Percentiles rank a stretch among this genome's conserved stretches.
Conservation (phyloP, 2,329 filamentous ascomycete species). For the Aspergillaceae sp. region DNA sequence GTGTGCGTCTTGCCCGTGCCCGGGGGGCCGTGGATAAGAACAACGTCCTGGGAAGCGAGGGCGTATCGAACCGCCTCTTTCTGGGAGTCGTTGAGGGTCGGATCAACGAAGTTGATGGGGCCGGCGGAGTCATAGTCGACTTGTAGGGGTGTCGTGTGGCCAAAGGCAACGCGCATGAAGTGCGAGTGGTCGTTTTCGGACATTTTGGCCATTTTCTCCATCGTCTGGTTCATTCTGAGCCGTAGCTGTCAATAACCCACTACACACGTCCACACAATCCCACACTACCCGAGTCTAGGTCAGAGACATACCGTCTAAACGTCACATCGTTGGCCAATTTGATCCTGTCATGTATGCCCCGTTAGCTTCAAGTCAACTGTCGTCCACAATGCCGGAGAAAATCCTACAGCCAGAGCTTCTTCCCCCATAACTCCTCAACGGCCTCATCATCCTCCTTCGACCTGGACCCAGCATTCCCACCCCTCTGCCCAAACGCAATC, state of each 20-base stretch:
- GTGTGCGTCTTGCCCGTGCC: conserved; percentile 97
- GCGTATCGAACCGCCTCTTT: conserved; percentile 68
- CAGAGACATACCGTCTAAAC: conserved; percentile 38
- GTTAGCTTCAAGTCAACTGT: background rate
- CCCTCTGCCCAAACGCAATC: conserved; percentile 38
- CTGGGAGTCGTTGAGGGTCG: conserved; percentile 53
- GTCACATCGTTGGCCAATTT: conserved; percentile 61
- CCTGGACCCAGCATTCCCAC: conserved; percentile 18
- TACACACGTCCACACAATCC: too few species aligned
- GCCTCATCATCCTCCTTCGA: conserved; percentile 35
- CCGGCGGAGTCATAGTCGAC: conserved; percentile 39
- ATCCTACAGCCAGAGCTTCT: conserved; percentile 56
- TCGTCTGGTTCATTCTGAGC: conserved; percentile 53
- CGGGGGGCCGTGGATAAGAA: conserved; percentile 87
- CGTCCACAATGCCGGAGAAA: background rate
- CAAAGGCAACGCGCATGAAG: conserved; percentile 54
- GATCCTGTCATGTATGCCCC: conserved; percentile 36
- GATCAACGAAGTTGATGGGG: conserved; percentile 47
- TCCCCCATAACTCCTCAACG: conserved; percentile 44
- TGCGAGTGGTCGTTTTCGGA: conserved; percentile 47
- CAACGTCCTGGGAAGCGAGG: conserved; percentile 69
- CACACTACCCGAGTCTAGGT: too few species aligned
- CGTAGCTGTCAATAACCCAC: too few species aligned
- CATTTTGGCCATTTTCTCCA: conserved; percentile 51
- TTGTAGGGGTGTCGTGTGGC: conserved; percentile 47